phyloP scores from a whole-genome alignment of 768 basidiomycete species.

The Boletus sp. region DNA sequence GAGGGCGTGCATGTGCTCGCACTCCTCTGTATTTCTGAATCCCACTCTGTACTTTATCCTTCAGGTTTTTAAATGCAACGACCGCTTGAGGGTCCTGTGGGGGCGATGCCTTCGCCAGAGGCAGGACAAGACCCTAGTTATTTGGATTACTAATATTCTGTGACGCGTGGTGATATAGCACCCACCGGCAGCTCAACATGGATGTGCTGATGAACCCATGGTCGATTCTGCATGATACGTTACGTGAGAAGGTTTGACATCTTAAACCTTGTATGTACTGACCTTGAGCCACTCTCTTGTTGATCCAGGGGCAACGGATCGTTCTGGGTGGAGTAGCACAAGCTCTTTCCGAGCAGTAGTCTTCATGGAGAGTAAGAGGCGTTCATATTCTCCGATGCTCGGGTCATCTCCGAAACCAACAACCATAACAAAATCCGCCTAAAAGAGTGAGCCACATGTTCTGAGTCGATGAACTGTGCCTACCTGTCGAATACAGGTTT shows the following conservation, averaged over 20 bases:
- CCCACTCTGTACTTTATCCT: constrained; percentile 85
- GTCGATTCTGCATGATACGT: constrained; percentile 61
- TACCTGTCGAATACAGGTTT: constrained; percentile 95
- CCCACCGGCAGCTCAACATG: constrained; percentile 87
- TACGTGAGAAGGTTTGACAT: constrained; percentile 1
- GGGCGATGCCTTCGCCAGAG: constrained; percentile 55
- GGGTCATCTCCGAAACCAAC: constrained; percentile 94
- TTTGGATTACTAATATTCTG: constrained; percentile 2
- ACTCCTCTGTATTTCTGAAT: constrained; percentile 83
- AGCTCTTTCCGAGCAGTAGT: constrained; percentile 98
- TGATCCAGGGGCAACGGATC: constrained; percentile 83
- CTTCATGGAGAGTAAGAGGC: constrained; percentile 90
- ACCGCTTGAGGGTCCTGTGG: constrained; percentile 86
- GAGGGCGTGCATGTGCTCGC: constrained; percentile 58
- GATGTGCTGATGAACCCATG: constrained; percentile 95
- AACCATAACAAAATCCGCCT: constrained; percentile 93
- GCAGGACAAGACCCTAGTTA: constrained; percentile 65
- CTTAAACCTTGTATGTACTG: constrained; percentile 11
- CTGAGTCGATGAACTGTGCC: constrained; percentile 12
- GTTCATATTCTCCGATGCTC: constrained; percentile 89
- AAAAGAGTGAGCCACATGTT: constrained; percentile 8
- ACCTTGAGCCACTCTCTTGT: constrained; percentile 97
- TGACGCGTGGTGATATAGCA: constrained; percentile 2
- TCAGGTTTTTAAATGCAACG: constrained; percentile 84
- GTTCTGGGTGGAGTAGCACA: constrained; percentile 88